Conservation (phyloP, 768 basidiomycete genomes). For the Coprinopsis strossmayeri region DNA sequence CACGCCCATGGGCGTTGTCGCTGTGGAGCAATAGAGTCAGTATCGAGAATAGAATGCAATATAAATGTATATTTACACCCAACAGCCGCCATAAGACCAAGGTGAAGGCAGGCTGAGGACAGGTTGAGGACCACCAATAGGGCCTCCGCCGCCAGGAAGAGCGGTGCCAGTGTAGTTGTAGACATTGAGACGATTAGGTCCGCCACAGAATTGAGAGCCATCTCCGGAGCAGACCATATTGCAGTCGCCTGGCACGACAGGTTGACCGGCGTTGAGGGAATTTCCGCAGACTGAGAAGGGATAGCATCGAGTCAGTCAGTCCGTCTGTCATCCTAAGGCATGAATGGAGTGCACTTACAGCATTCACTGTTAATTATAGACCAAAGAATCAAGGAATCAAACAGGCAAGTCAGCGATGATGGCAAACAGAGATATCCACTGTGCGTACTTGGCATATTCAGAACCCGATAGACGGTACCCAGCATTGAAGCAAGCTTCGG, state of each 20-base stretch:
- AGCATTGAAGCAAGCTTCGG: constrained; percentile 51
- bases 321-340: no score
- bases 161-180: constrained; percentile 65
- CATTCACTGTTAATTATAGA: no score
- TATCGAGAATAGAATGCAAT: neutral
- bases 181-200: constrained; percentile 56
- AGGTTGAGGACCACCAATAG: constrained; percentile 26
- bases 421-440: neutral
- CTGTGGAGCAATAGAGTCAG: constrained; percentile 20
- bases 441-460: constrained; percentile 31
- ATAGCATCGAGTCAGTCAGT: no score
- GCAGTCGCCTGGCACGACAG: constrained; percentile 47
- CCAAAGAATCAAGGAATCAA: no score
- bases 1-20: constrained; percentile 61
- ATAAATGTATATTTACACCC: constrained; percentile 39
- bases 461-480: constrained; percentile 35
- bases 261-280: constrained; percentile 41
- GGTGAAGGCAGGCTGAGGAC: constrained; percentile 46
- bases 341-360: constrained; percentile 44
- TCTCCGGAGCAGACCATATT: constrained; percentile 63
- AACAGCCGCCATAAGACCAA: constrained; percentile 63
- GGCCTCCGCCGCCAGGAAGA: constrained; percentile 35
- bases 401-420: neutral
- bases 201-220: constrained; percentile 63
- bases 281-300: constrained; percentile 41